Evolutionary conservation across 208 protist genomes (phyloP).

Genomic region (Leishmania aethiopica): DNA sequence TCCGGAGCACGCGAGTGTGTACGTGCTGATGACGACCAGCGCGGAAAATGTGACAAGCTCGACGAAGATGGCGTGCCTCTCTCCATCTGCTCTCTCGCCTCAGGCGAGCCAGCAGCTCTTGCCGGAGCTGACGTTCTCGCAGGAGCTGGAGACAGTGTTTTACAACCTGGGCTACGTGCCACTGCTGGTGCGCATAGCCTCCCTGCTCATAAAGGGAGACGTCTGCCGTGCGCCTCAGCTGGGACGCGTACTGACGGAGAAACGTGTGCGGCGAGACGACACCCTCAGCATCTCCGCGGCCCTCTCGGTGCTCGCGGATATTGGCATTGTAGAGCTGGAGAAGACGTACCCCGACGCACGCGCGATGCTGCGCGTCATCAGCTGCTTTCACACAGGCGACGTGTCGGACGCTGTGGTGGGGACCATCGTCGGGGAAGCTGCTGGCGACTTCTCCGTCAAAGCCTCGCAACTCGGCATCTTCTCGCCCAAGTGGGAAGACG

Average conservation of each 20-base stretch:
- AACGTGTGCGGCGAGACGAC: conserved; percentile 37
- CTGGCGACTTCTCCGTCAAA: conserved; percentile 42
- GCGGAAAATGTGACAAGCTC: conserved; percentile 19
- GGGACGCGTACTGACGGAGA: conserved; percentile 25
- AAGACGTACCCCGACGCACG: conserved; percentile 38
- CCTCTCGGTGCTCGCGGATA: conserved; percentile 48
- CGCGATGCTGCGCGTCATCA: conserved; percentile 37
- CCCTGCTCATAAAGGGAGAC: conserved; percentile 42
- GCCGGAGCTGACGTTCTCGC: conserved; percentile 30
- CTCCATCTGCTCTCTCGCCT: conserved; percentile 40
- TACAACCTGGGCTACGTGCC: conserved; percentile 68
- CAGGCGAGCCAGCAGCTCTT: conserved; percentile 42
- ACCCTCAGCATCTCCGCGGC: conserved; percentile 64
- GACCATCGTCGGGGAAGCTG: conserved; percentile 45
- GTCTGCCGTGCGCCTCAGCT: conserved; percentile 36
- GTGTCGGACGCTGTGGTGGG: conserved; percentile 63
- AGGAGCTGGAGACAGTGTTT: conserved; percentile 31
- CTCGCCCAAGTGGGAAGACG: conserved; percentile 71
- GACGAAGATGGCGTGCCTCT: conserved; percentile 34
- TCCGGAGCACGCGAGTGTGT: conserved; percentile 68
- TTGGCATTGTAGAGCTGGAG: conserved; percentile 53
- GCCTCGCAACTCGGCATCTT: conserved; percentile 60
- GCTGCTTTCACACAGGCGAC: conserved; percentile 64
- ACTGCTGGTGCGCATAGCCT: conserved; percentile 66
- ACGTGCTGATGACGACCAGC: conserved; percentile 69